Percentiles rank a stretch among this genome's conserved stretches.
Evolutionary conservation across 371 early-diverging fungal genomes (phyloP).

Genomic region (Rhizomucor pusillus): DNA sequence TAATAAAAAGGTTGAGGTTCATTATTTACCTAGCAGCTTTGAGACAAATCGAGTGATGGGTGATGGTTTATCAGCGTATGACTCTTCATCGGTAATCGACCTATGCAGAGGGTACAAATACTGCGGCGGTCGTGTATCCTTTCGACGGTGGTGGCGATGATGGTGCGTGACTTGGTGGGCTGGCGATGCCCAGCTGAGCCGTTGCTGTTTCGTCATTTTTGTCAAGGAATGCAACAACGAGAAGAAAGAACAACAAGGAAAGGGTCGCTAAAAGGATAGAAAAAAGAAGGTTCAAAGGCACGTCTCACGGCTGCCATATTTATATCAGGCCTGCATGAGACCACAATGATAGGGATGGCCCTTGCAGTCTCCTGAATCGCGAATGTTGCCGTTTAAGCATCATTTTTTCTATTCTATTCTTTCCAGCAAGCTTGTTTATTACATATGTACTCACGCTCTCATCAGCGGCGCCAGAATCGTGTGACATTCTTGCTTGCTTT

Average conservation of each 20-base stretch:
- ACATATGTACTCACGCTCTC: too few species aligned
- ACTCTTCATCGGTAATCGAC: slow-evolving; percentile 21
- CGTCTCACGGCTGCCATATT: too few species aligned
- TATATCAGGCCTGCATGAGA: too few species aligned
- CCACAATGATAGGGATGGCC: too few species aligned
- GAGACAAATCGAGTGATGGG: slow-evolving; percentile 23
- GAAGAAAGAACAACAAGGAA: slow-evolving; percentile 3
- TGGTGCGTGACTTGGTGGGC: background rate
- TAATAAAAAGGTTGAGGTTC: background rate
- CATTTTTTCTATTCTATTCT: too few species aligned
- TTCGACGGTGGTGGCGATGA: slow-evolving; percentile 2
- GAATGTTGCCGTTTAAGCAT: too few species aligned
- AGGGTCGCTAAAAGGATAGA: background rate
- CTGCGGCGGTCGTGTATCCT: background rate
- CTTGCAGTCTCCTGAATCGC: too few species aligned
- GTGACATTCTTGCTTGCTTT: too few species aligned
- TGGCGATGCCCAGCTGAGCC: slow-evolving; percentile 8
- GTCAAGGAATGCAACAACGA: background rate
- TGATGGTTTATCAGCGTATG: slow-evolving; percentile 17
- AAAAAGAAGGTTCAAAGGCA: background rate
- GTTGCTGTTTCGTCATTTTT: slow-evolving; percentile 14
- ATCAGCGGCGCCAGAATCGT: too few species aligned
- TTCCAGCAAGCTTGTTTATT: too few species aligned
- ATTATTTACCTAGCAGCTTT: slow-evolving; percentile 18
- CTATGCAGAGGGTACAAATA: slow-evolving; percentile 19